Conservation (phyloP, 2,329 filamentous ascomycete species). For the Apiospora malaysiana region DNA sequence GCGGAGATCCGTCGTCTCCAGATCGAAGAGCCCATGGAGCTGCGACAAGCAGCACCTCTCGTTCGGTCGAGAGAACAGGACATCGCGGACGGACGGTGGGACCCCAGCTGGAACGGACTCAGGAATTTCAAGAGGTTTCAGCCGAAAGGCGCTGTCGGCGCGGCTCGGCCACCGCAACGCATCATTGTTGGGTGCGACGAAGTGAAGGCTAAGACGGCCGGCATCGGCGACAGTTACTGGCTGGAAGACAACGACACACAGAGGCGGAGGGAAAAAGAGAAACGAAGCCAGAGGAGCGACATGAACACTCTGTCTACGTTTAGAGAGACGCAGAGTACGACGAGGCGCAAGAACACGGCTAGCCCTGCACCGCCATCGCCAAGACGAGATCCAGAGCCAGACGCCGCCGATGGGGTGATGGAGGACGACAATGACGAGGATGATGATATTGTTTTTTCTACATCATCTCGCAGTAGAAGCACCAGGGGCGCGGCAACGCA, state of each 20-base stretch:
- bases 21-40: conserved; percentile 76
- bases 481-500: conserved; percentile 40
- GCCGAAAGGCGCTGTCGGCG: conserved; percentile 56
- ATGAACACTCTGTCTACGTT: neutral
- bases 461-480: conserved; percentile 37
- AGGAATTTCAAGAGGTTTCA: conserved; percentile 96
- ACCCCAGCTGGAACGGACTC: conserved; percentile 88
- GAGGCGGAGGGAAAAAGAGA: conserved; percentile 36
- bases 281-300: conserved; percentile 31
- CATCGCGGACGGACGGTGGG: conserved; percentile 69
- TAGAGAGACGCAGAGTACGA: neutral
- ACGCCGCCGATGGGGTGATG: conserved; percentile 25
- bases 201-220: conserved; percentile 73
- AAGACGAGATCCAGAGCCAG: neutral
- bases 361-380: conserved; percentile 1
- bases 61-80: conserved; percentile 54
- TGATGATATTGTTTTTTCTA: conserved; percentile 30
- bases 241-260: conserved; percentile 57
- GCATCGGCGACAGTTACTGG: conserved; percentile 80
- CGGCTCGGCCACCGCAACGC: conserved; percentile 48
- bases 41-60: conserved; percentile 51
- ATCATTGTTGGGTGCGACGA: conserved; percentile 76
- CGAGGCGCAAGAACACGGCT: neutral
- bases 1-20: conserved; percentile 75
- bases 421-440: conserved; percentile 34